Base-by-base conservation (phyloP, 2,329 filamentous ascomycete genomes). In the Polytolypa hystricis region DNA sequence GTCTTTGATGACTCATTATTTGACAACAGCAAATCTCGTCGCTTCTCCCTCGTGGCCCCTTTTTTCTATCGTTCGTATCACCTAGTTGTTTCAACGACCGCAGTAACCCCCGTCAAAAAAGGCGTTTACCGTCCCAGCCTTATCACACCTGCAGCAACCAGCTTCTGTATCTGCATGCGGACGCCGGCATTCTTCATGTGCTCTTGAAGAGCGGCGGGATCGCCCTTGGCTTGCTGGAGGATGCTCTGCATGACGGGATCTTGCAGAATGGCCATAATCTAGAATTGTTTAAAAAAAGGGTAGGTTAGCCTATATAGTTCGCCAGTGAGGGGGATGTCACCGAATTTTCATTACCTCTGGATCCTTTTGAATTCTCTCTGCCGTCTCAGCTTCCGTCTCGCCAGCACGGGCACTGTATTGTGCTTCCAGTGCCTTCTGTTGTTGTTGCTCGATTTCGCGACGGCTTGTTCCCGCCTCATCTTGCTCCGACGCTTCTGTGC, bases 211-310 rank as follows among this genome's bases (percentile, higher is more conserved):
- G 91, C 91, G 33, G 81, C 81, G 12, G 91, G 91, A 54, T 98
- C 84, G 38, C 77, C 78, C 71, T 96, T 93, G 30, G 91, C 91
- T 66, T 98, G 91, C 61, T 96, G 87, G 39, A 96, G 75, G 48
- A 95, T 95, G 47, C 81, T 82, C 66, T 98, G 86, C 89, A 98
- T 96, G 56, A 98, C 80, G 11, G 91, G 91, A 56, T 98, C 91
- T 61, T 87, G 80, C 65, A 96, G 83, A 55, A 95, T 89, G 44
- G 70, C 64, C 74, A 93, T 84, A 58, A 96, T 94, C 79, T 48
- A 47, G 37, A 38, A 48, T 51, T 70, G 49, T 27, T n/a, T n/a
- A n/a, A n/a, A n/a, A n/a, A 28, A 7, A 14, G 5, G 12, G 14
- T 27, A 11, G 25, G 38, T 53, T 48, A 50, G 38, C 28, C 30